These are phyloP conservation scores for Neurospora discreta DNA, from an alignment of 495 filamentous ascomycete genomes.

Conservation along the genomic window DNA sequence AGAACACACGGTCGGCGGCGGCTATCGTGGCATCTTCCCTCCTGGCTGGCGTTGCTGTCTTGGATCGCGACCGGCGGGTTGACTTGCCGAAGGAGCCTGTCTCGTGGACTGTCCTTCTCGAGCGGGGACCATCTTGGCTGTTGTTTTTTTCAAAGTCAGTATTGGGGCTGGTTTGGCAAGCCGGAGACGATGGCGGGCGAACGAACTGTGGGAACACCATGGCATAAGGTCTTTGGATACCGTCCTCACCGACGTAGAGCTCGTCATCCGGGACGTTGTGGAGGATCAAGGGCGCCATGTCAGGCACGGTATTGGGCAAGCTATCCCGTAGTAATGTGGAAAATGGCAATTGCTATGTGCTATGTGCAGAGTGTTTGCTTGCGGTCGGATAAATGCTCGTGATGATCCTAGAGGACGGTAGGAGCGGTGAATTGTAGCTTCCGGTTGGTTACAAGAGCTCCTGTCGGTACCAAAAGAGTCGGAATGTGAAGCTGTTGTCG, in stretches of 20 bases:
- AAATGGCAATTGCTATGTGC: not conserved
- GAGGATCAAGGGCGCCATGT: conserved; percentile 45
- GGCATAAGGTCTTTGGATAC: conserved; percentile 43
- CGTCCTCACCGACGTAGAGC: conserved; percentile 45
- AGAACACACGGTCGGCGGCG: conserved; percentile 40
- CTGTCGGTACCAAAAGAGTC: not conserved
- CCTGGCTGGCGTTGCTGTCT: conserved; percentile 39
- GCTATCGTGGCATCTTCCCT: conserved; percentile 44
- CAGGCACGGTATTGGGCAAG: not conserved
- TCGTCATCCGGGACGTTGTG: conserved; percentile 51
- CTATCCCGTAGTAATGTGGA: not conserved
- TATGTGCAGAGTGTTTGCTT: not conserved
- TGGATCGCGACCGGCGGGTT: conserved; percentile 39
- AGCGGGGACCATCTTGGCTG: conserved; percentile 30
- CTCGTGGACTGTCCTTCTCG: conserved; percentile 34
- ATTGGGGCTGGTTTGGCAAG: not conserved
- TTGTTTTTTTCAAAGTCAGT: not conserved
- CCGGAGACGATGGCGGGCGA: conserved; percentile 1
- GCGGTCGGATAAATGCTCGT: not conserved
- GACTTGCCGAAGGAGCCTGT: conserved; percentile 47
- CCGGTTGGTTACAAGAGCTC: not conserved
- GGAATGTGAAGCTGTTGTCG: not conserved
- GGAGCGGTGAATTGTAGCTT: not conserved
- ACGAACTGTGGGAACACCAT: conserved; percentile 45
- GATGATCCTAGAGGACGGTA: not conserved